Percentiles rank a stretch among this genome's conserved stretches.
Evolutionary conservation across 495 filamentous ascomycete genomes (phyloP).

Genomic region (Neurospora sp.): DNA sequence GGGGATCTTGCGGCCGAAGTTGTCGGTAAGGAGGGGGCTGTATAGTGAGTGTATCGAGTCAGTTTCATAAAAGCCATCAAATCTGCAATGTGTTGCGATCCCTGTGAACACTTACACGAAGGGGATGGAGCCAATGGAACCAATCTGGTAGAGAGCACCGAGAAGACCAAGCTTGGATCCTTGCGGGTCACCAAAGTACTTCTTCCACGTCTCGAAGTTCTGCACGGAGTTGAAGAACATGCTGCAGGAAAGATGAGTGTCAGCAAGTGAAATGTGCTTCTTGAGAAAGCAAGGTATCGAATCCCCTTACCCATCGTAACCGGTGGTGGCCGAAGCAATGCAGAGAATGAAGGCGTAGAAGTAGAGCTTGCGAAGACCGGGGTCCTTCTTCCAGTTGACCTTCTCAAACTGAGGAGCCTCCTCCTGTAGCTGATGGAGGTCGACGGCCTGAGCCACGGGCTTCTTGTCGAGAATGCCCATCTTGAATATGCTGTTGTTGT

Average conservation of each 20-base stretch:
- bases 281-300: neutral
- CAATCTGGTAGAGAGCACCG: constrained; percentile 58
- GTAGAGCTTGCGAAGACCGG: constrained; percentile 52
- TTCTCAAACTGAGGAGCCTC: constrained; percentile 49
- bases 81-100: neutral
- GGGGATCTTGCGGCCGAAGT: constrained; percentile 49
- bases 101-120: constrained; percentile 40
- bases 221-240: constrained; percentile 48
- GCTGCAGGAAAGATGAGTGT: constrained; percentile 19
- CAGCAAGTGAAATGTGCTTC: constrained; percentile 1
- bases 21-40: constrained; percentile 51
- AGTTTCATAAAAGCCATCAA: constrained; percentile 6
- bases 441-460: constrained; percentile 23
- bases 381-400: constrained; percentile 50
- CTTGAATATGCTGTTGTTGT: constrained; percentile 4
- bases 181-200: constrained; percentile 40
- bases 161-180: constrained; percentile 51
- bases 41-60: constrained; percentile 7
- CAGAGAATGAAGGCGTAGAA: constrained; percentile 48
- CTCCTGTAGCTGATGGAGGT: constrained; percentile 28
- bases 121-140: constrained; percentile 53
- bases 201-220: constrained; percentile 40
- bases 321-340: constrained; percentile 52
- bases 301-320: constrained; percentile 50
- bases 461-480: constrained; percentile 28